phyloP scores from a whole-genome alignment of 768 basidiomycete species.

The Trametes maxima region DNA sequence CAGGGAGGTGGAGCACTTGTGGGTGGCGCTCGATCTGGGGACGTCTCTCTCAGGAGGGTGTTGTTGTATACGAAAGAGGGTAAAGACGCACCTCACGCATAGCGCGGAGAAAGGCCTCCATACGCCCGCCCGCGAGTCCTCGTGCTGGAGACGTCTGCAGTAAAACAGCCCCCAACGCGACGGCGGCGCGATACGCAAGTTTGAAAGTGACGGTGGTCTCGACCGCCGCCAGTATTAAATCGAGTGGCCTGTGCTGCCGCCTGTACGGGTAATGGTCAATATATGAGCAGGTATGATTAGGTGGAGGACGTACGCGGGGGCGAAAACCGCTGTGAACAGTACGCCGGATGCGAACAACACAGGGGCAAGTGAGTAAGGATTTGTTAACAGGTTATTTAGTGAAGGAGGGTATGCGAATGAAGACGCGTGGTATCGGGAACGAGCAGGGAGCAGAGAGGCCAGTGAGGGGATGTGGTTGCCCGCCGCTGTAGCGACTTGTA shows the following conservation, averaged over 20 bases:
- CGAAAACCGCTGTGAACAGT: constrained; percentile 50
- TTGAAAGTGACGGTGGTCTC: constrained; percentile 80
- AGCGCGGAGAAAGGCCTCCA: constrained; percentile 79
- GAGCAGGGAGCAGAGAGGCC: constrained; percentile 47
- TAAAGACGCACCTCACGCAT: constrained; percentile 68
- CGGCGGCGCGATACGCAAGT: constrained; percentile 82
- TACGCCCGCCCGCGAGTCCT: constrained; percentile 60
- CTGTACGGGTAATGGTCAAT: constrained; percentile 25
- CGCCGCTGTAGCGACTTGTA: constrained; percentile 45
- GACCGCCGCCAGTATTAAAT: constrained; percentile 80
- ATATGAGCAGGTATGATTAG: background rate
- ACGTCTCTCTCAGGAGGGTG: background rate
- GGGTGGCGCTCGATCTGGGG: constrained; percentile 81
- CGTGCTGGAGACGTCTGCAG: constrained; percentile 85
- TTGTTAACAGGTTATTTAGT: constrained; percentile 52
- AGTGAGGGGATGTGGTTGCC: constrained; percentile 64
- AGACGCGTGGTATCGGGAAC: constrained; percentile 38
- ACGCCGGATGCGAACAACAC: constrained; percentile 59
- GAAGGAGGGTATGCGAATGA: constrained; percentile 36
- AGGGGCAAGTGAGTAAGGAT: constrained; percentile 75
- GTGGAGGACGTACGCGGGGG: constrained; percentile 56
- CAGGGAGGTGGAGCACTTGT: constrained; percentile 77
- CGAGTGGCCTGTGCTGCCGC: constrained; percentile 67
- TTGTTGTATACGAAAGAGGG: background rate
- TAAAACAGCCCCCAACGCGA: constrained; percentile 82